Base-by-base conservation (phyloP, 139 green algal genomes). In the Micractinium conductrix region DNA sequence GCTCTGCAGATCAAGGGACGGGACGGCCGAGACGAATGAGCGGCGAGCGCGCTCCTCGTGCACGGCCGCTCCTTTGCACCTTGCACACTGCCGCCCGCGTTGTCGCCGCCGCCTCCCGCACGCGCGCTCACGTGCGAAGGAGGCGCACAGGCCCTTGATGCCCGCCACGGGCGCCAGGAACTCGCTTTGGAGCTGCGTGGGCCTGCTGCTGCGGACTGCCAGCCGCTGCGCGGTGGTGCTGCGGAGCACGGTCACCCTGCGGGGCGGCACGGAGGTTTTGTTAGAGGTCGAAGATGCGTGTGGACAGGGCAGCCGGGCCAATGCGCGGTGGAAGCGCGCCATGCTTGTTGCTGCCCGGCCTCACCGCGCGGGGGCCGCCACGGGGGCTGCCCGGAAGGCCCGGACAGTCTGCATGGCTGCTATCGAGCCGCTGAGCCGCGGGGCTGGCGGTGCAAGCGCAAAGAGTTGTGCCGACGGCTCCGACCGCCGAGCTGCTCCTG, bases 141-240 rank as follows among this genome's bases (percentile, higher is more conserved):
- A 82, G 30, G 81, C 45, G 74, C 86, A 89, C 9, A 89, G 81
- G 44, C 81, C 73, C 72, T 87, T 87, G 19, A 89, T 48, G 35
- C 44, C 45, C 42, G 81, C 86, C 65, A 86, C 86, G 2, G 86
- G 74, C 26, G 45, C 37, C n/a, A 87, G 37, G 62, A 89, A 89
- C 65, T 85, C 75, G 33, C 79, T 85, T 33, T 87, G 80, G 48
- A 89, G 63, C 40, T 89, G 74, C 50, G 68, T 60, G 14, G 71
- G 65, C n/a, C 81, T 65, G 50, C 85, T 37, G 40, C 28, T 63
- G 42, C 45, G 33, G 43, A 80, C 83, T 21, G 76, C 75, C 48
- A 81, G 44, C 53, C 75, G 75, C 75, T 81, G 70, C 48, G 62
- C 74, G 50, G 79, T 71, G 67, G 12, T 50, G 45, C 21, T 84